These are phyloP conservation scores for Linnemannia zychae DNA, from an alignment of 192 early-diverging fungal species.

Conservation along the genomic window DNA sequence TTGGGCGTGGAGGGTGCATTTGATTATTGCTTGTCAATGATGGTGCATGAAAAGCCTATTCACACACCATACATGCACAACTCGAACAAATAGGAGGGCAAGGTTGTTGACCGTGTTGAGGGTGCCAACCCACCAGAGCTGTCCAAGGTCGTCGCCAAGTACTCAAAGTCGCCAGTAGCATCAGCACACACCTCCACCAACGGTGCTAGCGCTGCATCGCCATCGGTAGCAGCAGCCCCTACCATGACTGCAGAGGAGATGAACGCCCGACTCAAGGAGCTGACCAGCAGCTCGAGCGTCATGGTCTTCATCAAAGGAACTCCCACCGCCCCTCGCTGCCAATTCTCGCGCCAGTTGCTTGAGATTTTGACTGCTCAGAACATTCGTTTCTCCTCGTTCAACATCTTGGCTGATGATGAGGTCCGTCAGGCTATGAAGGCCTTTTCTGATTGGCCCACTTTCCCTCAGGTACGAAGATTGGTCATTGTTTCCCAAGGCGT, in stretches of 20 bases:
- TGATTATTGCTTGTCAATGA: too few species aligned
- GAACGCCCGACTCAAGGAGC: constrained; percentile 77
- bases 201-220: constrained; percentile 34
- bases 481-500: constrained; percentile 19
- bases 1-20: too few species aligned
- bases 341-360: constrained; percentile 88
- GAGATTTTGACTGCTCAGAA: constrained; percentile 83
- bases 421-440: constrained; percentile 90
- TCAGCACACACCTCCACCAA: constrained; percentile 26
- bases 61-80: not conserved
- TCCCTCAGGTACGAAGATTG: constrained; percentile 75
- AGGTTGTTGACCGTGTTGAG: constrained; percentile 82
- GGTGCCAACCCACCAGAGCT: constrained; percentile 91
- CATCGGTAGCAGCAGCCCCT: constrained; percentile 42
- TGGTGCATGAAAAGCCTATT: not conserved
- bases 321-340: constrained; percentile 85
- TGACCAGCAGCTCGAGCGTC: constrained; percentile 79
- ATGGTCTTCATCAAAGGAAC: constrained; percentile 94
- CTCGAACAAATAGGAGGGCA: constrained; percentile 62
- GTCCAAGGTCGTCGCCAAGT: constrained; percentile 77
- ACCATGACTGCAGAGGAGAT: constrained; percentile 62
- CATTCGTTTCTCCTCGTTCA: constrained; percentile 89
- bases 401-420: constrained; percentile 93
- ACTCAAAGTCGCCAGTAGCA: constrained; percentile 44
- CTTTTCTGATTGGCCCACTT: constrained; percentile 92